These are phyloP conservation scores for Lachnum nothofagi DNA, from an alignment of 2,329 filamentous ascomycete genomes.

Conservation along the genomic window DNA sequence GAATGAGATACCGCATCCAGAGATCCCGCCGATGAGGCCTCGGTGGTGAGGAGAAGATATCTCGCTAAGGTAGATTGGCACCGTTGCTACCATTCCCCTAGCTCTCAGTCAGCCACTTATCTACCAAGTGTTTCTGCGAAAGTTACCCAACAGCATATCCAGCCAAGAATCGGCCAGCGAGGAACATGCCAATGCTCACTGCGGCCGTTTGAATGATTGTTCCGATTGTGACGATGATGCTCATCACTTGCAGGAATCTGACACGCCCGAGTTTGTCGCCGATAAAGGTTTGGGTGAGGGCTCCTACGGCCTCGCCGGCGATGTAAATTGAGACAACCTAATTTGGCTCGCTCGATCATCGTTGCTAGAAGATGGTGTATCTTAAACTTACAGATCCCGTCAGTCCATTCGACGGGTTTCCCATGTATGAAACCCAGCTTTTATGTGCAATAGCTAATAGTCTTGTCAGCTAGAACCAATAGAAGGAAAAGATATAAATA, in stretches of 20 bases:
- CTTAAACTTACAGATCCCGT: conserved; percentile 44
- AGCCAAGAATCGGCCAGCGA: conserved; percentile 44
- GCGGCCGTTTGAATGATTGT: conserved; percentile 50
- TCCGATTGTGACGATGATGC: conserved; percentile 50
- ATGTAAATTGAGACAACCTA: conserved; percentile 55
- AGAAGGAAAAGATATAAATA: conserved; percentile 28
- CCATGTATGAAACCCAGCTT: conserved; percentile 57
- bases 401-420: conserved; percentile 47
- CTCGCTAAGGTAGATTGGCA: conserved; percentile 31
- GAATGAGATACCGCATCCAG: conserved; percentile 50
- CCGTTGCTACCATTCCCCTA: conserved; percentile 22
- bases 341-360: not conserved
- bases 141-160: conserved; percentile 43
- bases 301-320: conserved; percentile 53
- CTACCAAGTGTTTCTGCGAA: not conserved
- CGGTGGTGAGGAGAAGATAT: conserved; percentile 24
- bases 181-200: conserved; percentile 50
- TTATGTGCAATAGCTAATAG: conserved; percentile 50
- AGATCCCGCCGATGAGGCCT: conserved; percentile 31
- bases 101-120: conserved; percentile 26
- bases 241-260: conserved; percentile 50
- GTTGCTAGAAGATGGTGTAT: conserved; percentile 5
- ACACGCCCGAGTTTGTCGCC: conserved; percentile 50
- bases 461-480: conserved; percentile 1
- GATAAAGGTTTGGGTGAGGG: conserved; percentile 47